Percentiles rank a stretch among this genome's conserved stretches.
Conservation (phyloP, 2,329 filamentous ascomycete species). For the Fusarium sp. region DNA sequence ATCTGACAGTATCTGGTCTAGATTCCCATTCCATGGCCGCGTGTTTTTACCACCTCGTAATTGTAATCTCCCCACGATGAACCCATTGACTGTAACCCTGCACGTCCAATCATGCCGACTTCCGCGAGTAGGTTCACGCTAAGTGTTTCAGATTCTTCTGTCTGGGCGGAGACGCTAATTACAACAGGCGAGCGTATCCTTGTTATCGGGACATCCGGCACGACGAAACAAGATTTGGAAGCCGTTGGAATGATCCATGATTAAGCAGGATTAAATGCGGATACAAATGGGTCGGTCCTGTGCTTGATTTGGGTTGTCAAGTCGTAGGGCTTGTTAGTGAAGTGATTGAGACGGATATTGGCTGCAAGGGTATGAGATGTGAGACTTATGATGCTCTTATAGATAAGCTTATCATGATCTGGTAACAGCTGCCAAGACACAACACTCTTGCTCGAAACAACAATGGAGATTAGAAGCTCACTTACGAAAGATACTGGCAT, state of each 20-base stretch:
- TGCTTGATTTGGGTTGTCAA: fast-evolving
- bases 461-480: too few species aligned
- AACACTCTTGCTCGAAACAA: too few species aligned
- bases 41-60: background rate
- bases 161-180: background rate
- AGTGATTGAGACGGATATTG: background rate
- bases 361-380: background rate
- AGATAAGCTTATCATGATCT: too few species aligned
- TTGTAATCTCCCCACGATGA: background rate
- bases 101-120: background rate
- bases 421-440: too few species aligned
- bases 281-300: background rate
- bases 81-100: too few species aligned
- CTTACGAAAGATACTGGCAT: too few species aligned
- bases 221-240: background rate
- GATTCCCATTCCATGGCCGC: background rate
- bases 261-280: background rate
- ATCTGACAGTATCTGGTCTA: background rate
- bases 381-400: background rate
- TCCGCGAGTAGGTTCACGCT: background rate
- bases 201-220: background rate
- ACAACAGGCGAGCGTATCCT: background rate
- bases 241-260: background rate
- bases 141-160: background rate
- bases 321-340: background rate